Evolutionary conservation across 1,284 basidiomycete genomes (phyloP).

Genomic region (Boletus hoseneyae): DNA sequence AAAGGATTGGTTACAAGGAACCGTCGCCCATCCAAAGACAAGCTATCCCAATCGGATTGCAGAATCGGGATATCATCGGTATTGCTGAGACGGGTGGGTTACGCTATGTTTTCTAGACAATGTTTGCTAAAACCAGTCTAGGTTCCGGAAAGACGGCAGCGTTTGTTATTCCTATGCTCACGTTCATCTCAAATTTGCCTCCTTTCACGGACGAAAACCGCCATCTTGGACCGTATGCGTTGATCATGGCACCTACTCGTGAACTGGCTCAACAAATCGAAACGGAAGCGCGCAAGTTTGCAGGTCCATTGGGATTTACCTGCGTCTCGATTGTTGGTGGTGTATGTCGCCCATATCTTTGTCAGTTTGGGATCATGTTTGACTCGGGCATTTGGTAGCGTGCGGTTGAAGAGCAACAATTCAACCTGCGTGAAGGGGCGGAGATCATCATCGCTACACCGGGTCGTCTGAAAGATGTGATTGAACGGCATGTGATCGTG

Average conservation of each 20-base stretch:
- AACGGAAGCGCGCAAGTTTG: constrained; percentile 89
- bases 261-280: constrained; percentile 98
- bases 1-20: constrained; percentile 92
- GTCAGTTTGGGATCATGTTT: constrained; percentile 1
- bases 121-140: constrained; percentile 31
- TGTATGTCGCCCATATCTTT: constrained; percentile 43
- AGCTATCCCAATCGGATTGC: constrained; percentile 95
- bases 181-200: constrained; percentile 87
- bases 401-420: constrained; percentile 95
- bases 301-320: constrained; percentile 79
- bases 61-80: constrained; percentile 95
- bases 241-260: constrained; percentile 95
- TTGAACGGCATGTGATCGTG: constrained; percentile 93
- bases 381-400: constrained; percentile 42
- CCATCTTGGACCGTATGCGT: constrained; percentile 89
- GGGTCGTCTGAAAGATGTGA: constrained; percentile 95
- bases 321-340: constrained; percentile 99
- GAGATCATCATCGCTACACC: constrained; percentile 99
- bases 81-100: constrained; percentile 91
- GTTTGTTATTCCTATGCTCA: constrained; percentile 97
- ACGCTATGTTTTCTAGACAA: background rate
- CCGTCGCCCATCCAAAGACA: constrained; percentile 97
- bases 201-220: constrained; percentile 87
- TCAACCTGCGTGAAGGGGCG: constrained; percentile 91
- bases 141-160: constrained; percentile 99